Evolutionary conservation across 768 basidiomycete genomes (phyloP).

Genomic region (Podaxis sp.): DNA sequence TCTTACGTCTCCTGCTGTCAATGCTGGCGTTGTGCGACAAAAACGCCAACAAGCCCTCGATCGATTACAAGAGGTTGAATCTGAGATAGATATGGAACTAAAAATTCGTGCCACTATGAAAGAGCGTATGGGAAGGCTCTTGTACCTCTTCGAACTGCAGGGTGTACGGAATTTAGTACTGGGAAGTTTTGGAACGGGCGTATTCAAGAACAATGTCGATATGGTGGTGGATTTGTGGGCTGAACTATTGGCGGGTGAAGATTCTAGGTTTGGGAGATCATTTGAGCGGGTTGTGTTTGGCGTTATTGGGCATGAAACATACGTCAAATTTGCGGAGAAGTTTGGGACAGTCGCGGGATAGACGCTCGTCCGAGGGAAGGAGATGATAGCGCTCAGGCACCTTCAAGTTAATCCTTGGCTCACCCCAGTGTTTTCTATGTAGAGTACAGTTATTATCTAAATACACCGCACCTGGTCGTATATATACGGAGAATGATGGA

Average conservation of each 20-base stretch:
- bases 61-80: neutral
- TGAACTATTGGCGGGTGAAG: slow-evolving; percentile 44
- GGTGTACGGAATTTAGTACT: slow-evolving; percentile 56
- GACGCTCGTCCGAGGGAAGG: neutral
- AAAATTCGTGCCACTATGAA: slow-evolving; percentile 43
- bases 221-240: slow-evolving; percentile 61
- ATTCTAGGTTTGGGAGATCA: slow-evolving; percentile 47
- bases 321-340: slow-evolving; percentile 18
- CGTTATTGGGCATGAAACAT: slow-evolving; percentile 29
- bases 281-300: slow-evolving; percentile 68
- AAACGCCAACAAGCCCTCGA: slow-evolving; percentile 1
- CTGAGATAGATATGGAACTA: slow-evolving; percentile 16
- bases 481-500: neutral
- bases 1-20: slow-evolving; percentile 65
- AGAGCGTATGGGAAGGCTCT: slow-evolving; percentile 65
- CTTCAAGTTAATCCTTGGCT: neutral
- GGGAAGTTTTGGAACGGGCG: slow-evolving; percentile 77
- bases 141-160: slow-evolving; percentile 57
- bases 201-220: slow-evolving; percentile 57
- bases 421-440: neutral
- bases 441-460: neutral
- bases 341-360: slow-evolving; percentile 12
- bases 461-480: neutral
- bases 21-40: slow-evolving; percentile 43
- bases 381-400: neutral